Percentiles rank a stretch among this genome's conserved stretches.
These are phyloP conservation scores for Lasiodiplodia citricola DNA, from an alignment of 2,329 filamentous ascomycete genomes.

Conservation along the genomic window DNA sequence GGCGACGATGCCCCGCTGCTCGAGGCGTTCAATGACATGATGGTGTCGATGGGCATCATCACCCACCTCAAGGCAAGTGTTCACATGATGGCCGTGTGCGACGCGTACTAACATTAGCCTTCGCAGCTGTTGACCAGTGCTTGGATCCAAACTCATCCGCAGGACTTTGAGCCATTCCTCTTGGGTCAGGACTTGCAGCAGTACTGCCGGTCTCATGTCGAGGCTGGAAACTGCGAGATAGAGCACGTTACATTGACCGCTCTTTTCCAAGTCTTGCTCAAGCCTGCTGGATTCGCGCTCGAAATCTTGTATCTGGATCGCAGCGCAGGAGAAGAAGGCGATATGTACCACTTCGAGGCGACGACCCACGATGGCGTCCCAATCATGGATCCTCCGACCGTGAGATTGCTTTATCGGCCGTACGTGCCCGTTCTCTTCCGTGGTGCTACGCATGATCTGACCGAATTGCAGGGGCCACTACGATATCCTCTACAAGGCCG, in stretches of 20 bases:
- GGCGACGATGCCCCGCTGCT: conserved; percentile 63
- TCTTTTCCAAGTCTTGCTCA: conserved; percentile 78
- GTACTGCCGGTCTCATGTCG: conserved; percentile 74
- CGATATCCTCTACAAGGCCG: conserved; percentile 83
- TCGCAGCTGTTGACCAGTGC: conserved; percentile 77
- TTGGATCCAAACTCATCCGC: conserved; percentile 77
- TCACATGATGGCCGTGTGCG: conserved; percentile 15
- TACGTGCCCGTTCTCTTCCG: conserved; percentile 46
- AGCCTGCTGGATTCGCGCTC: conserved; percentile 77
- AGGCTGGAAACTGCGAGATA: conserved; percentile 80
- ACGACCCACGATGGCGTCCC: conserved; percentile 50
- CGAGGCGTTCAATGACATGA: conserved; percentile 74
- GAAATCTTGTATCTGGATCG: conserved; percentile 92
- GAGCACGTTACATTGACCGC: conserved; percentile 86
- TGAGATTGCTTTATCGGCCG: conserved; percentile 72
- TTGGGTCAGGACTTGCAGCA: conserved; percentile 61
- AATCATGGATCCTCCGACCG: conserved; percentile 60
- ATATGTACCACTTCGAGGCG: conserved; percentile 68
- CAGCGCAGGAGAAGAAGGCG: conserved; percentile 77
- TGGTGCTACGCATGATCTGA: conserved; percentile 32
- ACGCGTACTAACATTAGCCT: conserved; percentile 26
- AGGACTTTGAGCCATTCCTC: conserved; percentile 75
- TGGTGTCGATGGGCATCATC: conserved; percentile 74
- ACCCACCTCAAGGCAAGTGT: conserved; percentile 72
- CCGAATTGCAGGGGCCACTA: conserved; percentile 73